Conservation (phyloP, 352 stramenopile genomes). For the Plasmopara muralis region DNA sequence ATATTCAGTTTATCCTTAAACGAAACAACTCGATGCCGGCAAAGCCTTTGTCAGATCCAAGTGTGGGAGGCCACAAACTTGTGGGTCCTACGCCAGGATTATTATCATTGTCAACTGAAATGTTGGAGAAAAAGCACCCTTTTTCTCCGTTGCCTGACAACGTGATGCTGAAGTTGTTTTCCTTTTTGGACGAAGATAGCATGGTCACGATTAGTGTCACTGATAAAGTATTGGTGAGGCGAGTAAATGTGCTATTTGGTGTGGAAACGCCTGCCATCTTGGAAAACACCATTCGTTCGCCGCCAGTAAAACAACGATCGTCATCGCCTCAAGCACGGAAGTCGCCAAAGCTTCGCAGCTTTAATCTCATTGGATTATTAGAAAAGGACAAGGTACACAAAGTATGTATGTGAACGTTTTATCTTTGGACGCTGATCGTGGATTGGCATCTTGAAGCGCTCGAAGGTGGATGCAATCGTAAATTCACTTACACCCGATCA, state of each 20-base stretch:
- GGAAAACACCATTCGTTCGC: constrained; percentile 9
- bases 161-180: constrained; percentile 58
- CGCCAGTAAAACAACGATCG: constrained; percentile 11
- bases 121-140: constrained; percentile 12
- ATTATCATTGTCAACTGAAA: neutral
- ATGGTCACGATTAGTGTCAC: constrained; percentile 67
- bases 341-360: constrained; percentile 22
- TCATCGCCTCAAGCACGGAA: constrained; percentile 16
- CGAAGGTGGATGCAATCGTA: constrained; percentile 68
- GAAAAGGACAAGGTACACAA: constrained; percentile 34
- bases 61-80: constrained; percentile 7
- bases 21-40: constrained; percentile 24
- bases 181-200: constrained; percentile 61
- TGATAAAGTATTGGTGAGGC: constrained; percentile 39
- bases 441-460: constrained; percentile 28
- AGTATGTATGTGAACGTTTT: neutral
- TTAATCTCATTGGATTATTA: constrained; percentile 29
- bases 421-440: neutral
- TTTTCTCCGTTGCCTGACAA: constrained; percentile 43
- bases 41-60: constrained; percentile 13
- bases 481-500: constrained; percentile 77
- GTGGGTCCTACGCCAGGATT: constrained; percentile 5
- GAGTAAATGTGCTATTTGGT: constrained; percentile 64
- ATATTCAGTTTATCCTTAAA: constrained; percentile 56
- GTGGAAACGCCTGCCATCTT: constrained; percentile 31